phyloP scores from a whole-genome alignment of 2,329 filamentous ascomycete genomes.

The Exserohilum rostratum region DNA sequence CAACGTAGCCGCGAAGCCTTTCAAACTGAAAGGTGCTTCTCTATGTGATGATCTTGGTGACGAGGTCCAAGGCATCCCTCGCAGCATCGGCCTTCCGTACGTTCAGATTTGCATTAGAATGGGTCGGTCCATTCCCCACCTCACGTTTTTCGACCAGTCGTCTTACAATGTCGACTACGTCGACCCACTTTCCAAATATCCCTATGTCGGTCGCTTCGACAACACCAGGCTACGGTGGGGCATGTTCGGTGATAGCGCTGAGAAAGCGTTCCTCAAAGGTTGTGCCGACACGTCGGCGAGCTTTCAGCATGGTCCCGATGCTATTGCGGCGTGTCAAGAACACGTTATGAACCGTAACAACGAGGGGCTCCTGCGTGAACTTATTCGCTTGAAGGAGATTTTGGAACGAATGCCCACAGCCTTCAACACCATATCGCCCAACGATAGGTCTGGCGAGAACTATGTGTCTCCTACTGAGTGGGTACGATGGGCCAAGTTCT shows the following conservation, averaged over 20 bases:
- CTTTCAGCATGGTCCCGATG: conserved; percentile 35
- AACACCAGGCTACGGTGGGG: conserved; percentile 31
- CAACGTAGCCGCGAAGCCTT: conserved; percentile 42
- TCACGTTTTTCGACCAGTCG: conserved; percentile 61
- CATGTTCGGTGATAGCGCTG: conserved; percentile 35
- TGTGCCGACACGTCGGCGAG: conserved; percentile 34
- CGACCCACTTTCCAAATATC: conserved; percentile 56
- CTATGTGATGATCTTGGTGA: conserved; percentile 61
- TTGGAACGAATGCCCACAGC: conserved; percentile 33
- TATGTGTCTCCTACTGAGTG: conserved; percentile 33
- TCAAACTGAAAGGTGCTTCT: conserved; percentile 49
- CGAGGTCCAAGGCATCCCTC: conserved; percentile 58
- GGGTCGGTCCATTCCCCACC: conserved; percentile 60
- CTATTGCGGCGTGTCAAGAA: conserved; percentile 34
- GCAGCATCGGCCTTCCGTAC: conserved; percentile 59
- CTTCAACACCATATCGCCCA: conserved; percentile 32
- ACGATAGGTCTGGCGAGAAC: conserved; percentile 31
- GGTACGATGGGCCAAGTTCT: conserved; percentile 37
- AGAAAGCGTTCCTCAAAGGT: conserved; percentile 34
- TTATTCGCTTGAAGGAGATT: conserved; percentile 34
- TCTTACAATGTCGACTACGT: conserved; percentile 60
- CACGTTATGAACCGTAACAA: conserved; percentile 35
- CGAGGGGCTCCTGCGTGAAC: conserved; percentile 30
- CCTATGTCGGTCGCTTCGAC: conserved; percentile 50
- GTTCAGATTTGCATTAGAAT: conserved; percentile 60